Evolutionary conservation across 352 stramenopile genomes (phyloP).

Genomic region (Paralagenidium karlingii): DNA sequence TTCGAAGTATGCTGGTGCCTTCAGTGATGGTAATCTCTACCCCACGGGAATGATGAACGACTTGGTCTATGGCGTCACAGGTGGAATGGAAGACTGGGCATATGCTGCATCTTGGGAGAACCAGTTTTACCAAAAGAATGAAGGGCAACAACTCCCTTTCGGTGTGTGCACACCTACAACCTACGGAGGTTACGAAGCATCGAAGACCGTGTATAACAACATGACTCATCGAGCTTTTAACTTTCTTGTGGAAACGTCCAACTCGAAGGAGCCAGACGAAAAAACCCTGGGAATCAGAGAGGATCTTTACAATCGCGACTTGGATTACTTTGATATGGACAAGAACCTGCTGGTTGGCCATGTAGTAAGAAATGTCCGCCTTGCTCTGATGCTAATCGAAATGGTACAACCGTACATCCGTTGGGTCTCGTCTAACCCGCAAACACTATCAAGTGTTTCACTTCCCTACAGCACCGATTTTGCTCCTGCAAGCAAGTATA

Average conservation of each 20-base stretch:
- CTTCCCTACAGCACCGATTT: not conserved
- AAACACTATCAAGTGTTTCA: not conserved
- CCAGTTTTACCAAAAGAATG: constrained; percentile 18
- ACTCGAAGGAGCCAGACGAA: constrained; percentile 77
- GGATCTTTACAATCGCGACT: constrained; percentile 48
- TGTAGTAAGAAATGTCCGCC: constrained; percentile 89
- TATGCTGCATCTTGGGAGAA: constrained; percentile 89
- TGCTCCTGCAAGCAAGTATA: not conserved
- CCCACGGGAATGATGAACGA: constrained; percentile 90
- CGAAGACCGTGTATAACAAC: constrained; percentile 91
- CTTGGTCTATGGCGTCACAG: constrained; percentile 92
- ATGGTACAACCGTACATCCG: constrained; percentile 91
- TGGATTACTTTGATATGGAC: constrained; percentile 42
- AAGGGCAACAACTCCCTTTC: constrained; percentile 28
- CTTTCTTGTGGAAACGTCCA: constrained; percentile 93
- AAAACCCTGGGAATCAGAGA: constrained; percentile 54
- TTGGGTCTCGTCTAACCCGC: constrained; percentile 22
- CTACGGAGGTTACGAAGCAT: constrained; percentile 81
- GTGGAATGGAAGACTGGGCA: constrained; percentile 97
- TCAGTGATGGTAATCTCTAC: constrained; percentile 61
- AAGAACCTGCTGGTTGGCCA: constrained; percentile 69
- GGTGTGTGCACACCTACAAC: constrained; percentile 69
- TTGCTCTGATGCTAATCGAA: constrained; percentile 92
- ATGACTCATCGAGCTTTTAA: constrained; percentile 90
- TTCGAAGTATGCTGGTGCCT: constrained; percentile 53